Base-by-base conservation (phyloP, 257 asterid genomes). In the Solanum etuberosum region DNA sequence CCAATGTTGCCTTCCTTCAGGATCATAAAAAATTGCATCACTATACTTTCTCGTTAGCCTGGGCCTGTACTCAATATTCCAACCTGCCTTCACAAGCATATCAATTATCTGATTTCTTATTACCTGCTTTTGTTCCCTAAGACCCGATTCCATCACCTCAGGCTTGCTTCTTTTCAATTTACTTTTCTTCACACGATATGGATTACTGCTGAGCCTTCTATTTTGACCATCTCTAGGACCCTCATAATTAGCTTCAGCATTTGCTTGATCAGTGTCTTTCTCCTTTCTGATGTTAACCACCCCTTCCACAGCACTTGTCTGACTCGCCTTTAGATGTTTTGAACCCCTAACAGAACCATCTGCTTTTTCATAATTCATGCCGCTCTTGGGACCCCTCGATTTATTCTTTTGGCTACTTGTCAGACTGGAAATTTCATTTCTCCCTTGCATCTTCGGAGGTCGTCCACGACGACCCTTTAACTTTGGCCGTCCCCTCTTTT, bases 21-120 rank as follows among this genome's bases (percentile, higher is more conserved):
- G 92, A 83, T 95, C 98, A 86, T 94, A 93, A 91, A 95, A 97
- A 23, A 97, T 98, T 9, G 99, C 97, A 89, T 97, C 99, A 87
- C 77, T 88, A 87, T 96, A 95, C 0, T 93, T 94, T 89, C 80
- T 94, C 20, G 88, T 83, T 43, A 14, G 87, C 88, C 99, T 92
- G 89, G 93, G 94, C 89, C 98, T 90, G 89, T 92, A 92, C 83
- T 97, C 94, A 68, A 97, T 87, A 27, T 92, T 93, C 99, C 99
- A 97, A 4, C 99, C 99, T 59, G 96, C 97, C 88, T 92, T 93
- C 81, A 48, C 85, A 48, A 97, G 90, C 92, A 96, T 92, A 43
- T 63, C 86, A 37, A 95, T 86, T 31, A 96, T 96, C 90, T 93
- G 92, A 86, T 94, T 97, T 92, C 97, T 93, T 89, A 95, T 87